Conservation (phyloP, 2,329 filamentous ascomycete genomes). For the Ophiostoma ulmi region DNA sequence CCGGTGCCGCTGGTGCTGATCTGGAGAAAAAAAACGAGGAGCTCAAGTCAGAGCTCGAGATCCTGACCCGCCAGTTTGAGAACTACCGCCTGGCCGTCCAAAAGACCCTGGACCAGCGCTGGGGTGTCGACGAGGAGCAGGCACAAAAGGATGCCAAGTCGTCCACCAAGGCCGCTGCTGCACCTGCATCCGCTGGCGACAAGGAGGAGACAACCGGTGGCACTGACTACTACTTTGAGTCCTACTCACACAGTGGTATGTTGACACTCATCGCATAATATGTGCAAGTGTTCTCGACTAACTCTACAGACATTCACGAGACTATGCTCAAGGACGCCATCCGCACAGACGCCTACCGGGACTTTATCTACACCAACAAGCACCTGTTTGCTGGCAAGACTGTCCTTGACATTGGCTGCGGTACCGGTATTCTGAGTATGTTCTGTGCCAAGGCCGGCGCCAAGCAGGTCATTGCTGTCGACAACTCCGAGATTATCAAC, state of each 20-base stretch:
- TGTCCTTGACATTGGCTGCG: conserved; percentile 87
- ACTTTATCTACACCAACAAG: conserved; percentile 93
- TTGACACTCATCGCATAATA: not conserved
- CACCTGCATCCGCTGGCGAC: conserved; percentile 9
- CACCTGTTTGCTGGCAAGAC: conserved; percentile 78
- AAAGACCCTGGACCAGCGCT: conserved; percentile 60
- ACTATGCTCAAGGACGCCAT: conserved; percentile 90
- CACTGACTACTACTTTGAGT: conserved; percentile 54
- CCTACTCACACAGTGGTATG: conserved; percentile 57
- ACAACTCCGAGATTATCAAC: conserved; percentile 85
- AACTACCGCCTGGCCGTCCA: conserved; percentile 62
- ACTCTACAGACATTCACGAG: conserved; percentile 71
- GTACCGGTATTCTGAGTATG: conserved; percentile 78
- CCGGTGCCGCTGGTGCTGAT: conserved; percentile 20
- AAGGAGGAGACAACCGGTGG: conserved; percentile 34
- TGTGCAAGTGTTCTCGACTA: not conserved
- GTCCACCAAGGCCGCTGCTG: conserved; percentile 1
- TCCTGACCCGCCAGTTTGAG: conserved; percentile 56
- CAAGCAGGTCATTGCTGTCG: conserved; percentile 79
- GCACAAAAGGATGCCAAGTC: conserved; percentile 30
- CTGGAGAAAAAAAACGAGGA: conserved; percentile 48
- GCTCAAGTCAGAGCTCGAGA: conserved; percentile 57
- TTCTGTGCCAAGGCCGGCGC: conserved; percentile 91
- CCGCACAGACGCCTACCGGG: conserved; percentile 84
- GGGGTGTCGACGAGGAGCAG: conserved; percentile 51